Percentiles rank a stretch among this genome's conserved stretches.
These are phyloP conservation scores for Xylariaceae sp. DNA, from an alignment of 2,329 filamentous ascomycete genomes.

Conservation along the genomic window DNA sequence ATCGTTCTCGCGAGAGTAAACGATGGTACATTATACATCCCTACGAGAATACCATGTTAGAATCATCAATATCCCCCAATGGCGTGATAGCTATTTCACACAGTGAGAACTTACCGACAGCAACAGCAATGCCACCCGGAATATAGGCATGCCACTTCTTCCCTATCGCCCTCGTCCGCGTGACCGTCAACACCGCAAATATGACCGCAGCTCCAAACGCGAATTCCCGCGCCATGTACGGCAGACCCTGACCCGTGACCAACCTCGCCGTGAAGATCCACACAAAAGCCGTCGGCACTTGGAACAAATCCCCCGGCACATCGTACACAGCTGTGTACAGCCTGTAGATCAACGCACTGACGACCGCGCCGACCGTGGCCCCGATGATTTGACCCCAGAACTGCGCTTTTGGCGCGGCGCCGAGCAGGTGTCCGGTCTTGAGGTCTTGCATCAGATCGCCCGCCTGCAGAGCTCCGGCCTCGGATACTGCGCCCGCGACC, in stretches of 20 bases:
- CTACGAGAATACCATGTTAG: conserved; percentile 35
- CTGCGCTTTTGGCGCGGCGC: conserved; percentile 88
- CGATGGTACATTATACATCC: conserved; percentile 96
- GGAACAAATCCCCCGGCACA: conserved; percentile 84
- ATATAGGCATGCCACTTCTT: conserved; percentile 69
- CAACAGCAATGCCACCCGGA: conserved; percentile 92
- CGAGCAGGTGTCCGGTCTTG: conserved; percentile 90
- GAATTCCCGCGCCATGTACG: conserved; percentile 77
- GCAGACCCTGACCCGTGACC: conserved; percentile 85
- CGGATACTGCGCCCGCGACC: conserved; percentile 83
- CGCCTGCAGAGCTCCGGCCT: conserved; percentile 84
- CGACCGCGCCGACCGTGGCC: conserved; percentile 76
- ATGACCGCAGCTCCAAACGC: conserved; percentile 64
- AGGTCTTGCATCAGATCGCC: conserved; percentile 96
- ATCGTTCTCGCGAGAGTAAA: conserved; percentile 87
- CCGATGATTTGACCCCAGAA: conserved; percentile 97
- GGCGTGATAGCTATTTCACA: neutral
- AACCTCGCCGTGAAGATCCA: conserved; percentile 96
- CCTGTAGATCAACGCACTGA: conserved; percentile 82
- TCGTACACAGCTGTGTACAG: conserved; percentile 84
- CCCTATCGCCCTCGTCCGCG: conserved; percentile 57
- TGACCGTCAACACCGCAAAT: conserved; percentile 66
- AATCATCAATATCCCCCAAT: conserved; percentile 7
- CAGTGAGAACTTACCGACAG: conserved; percentile 62
- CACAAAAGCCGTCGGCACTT: conserved; percentile 90